These are phyloP conservation scores for Phoma herbarum DNA, from an alignment of 2,329 filamentous ascomycete species.

Conservation along the genomic window DNA sequence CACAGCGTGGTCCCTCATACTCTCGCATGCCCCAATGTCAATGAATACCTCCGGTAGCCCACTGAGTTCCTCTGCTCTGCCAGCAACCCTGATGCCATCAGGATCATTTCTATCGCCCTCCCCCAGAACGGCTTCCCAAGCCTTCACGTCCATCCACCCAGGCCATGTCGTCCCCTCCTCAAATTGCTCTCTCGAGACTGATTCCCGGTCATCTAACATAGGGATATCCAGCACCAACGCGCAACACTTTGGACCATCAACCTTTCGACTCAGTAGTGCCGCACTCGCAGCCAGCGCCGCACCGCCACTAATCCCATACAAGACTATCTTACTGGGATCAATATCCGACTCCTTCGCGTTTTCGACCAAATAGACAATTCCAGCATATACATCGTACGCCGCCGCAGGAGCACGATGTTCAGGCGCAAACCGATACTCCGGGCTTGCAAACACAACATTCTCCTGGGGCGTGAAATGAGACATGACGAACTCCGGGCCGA, in stretches of 20 bases:
- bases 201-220: slow-evolving; percentile 57
- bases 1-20: slow-evolving; percentile 56
- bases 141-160: slow-evolving; percentile 51
- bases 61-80: slow-evolving; percentile 41
- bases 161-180: slow-evolving; percentile 48
- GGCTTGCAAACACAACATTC: slow-evolving; percentile 24
- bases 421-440: slow-evolving; percentile 57
- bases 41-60: slow-evolving; percentile 57
- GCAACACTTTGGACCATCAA: slow-evolving; percentile 40
- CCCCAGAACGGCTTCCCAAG: slow-evolving; percentile 56
- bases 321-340: slow-evolving; percentile 52
- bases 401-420: slow-evolving; percentile 52
- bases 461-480: slow-evolving; percentile 31
- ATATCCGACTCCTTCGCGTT: slow-evolving; percentile 54
- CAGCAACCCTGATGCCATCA: slow-evolving; percentile 49
- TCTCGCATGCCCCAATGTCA: slow-evolving; percentile 55
- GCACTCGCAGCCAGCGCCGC: slow-evolving; percentile 53
- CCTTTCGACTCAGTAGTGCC: slow-evolving; percentile 52
- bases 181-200: slow-evolving; percentile 32
- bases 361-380: slow-evolving; percentile 37
- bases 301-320: slow-evolving; percentile 57
- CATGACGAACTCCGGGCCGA: slow-evolving; percentile 41
- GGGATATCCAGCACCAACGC: slow-evolving; percentile 58
- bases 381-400: slow-evolving; percentile 45
- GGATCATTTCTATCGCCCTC: slow-evolving; percentile 1